These are phyloP conservation scores for Trichosporon inkin DNA, from an alignment of 1,284 basidiomycete genomes.

Conservation along the genomic window DNA sequence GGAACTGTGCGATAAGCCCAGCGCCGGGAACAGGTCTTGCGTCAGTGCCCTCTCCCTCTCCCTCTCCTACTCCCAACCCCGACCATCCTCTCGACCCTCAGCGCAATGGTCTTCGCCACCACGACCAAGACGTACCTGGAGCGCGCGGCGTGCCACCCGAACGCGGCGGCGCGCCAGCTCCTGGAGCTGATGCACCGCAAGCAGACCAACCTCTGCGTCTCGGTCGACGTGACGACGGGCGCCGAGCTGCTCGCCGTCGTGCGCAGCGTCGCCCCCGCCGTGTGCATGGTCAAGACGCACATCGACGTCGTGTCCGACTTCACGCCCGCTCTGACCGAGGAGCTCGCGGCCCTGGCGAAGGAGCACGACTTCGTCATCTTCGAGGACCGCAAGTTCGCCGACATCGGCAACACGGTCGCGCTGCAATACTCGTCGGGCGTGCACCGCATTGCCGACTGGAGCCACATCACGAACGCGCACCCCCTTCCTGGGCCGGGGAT, in stretches of 20 bases:
- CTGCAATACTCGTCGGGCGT: conserved; percentile 92
- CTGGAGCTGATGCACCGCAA: conserved; percentile 84
- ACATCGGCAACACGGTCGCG: conserved; percentile 96
- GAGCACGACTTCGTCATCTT: conserved; percentile 96
- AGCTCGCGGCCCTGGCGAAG: conserved; percentile 65
- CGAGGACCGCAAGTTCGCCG: conserved; percentile 98
- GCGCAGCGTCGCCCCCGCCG: conserved; percentile 78
- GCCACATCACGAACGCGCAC: conserved; percentile 97
- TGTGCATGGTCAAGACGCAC: conserved; percentile 98
- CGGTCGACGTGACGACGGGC: conserved; percentile 85
- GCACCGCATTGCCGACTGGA: conserved; percentile 92
- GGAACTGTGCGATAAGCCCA: too few species aligned
- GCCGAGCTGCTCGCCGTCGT: conserved; percentile 79
- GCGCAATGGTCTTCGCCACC: conserved; percentile 31
- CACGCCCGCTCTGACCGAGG: conserved; percentile 65
- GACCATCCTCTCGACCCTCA: not conserved
- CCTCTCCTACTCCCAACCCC: too few species aligned
- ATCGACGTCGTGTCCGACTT: conserved; percentile 95
- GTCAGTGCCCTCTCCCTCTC: too few species aligned
- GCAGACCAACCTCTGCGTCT: conserved; percentile 86
- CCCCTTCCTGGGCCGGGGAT: conserved; percentile 90
- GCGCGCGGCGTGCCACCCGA: conserved; percentile 61
- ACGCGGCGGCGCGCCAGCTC: conserved; percentile 70
- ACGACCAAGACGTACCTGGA: conserved; percentile 59
- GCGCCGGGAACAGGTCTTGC: too few species aligned